Evolutionary conservation across 2,329 filamentous ascomycete species (phyloP), one percentile per base, ranked within the genome.

Genomic region (Penicillium corylophilum): DNA sequence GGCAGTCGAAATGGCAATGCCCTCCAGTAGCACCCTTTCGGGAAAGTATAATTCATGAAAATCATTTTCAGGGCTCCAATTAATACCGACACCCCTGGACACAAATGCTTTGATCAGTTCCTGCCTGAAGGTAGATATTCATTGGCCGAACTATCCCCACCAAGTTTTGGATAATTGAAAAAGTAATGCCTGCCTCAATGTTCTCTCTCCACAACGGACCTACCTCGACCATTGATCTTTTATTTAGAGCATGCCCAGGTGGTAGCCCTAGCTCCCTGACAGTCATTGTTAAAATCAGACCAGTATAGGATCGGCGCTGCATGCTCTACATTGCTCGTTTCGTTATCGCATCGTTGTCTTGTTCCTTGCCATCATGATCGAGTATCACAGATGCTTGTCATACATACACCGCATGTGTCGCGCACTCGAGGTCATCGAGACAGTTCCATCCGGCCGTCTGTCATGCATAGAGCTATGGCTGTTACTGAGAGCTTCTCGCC

Each of bases 341-440:
- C 15, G 20, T 35, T 22, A 24, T 46, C 33, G 3, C 23, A 13
- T 23, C 18, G 22, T 28, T 22, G 20, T 22, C 24, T 40, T 46
- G 26, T n/a, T 39, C 41, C 31, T 40, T 35, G 48, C 33, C n/a
- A 49, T 46, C 38, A 47, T 51, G 44, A 35, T 44, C 22, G 22
- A 50, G 60, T 62, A 33, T 54, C 46, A 60, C 60, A n/a, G 13
- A 18, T n/a, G 10, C 22, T 13, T 49, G 58, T 61, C 39, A 51
- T 46, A 62, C 57, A 51, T 47, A 35, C 49, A 57, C 57, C 45
- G 47, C 61, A 61, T 60, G 43, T 33, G 48, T 57, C 50, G 29
- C 45, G 41, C 24, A 36, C 22, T 46, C 28, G 35, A 23, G 18
- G 28, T 50, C 41, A 51, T 60, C 60, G 50, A 63, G 50, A 53